Evolutionary conservation across 805 yeast genomes (phyloP), one percentile per base, ranked within the genome.

Genomic region (Naumovozyma dairenensis): DNA sequence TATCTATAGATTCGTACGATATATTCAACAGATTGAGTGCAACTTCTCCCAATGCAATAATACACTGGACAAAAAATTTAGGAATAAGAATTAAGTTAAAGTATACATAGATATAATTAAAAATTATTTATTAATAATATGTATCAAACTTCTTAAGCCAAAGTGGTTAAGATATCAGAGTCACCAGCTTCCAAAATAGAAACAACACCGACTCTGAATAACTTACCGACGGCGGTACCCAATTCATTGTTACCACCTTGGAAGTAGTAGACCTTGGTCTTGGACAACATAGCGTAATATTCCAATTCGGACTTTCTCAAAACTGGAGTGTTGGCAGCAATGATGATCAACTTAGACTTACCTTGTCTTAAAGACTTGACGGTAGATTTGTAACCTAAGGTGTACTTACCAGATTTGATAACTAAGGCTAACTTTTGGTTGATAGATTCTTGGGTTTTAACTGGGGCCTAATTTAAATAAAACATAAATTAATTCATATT

Each of bases 171-270:
- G 74, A 92, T 87, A 72, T 92, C 99, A 61, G 98, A 92, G 76
- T 92, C 99, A 87, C 99, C 99, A 60, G 96, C 96, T 61, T 92
- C 98, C 62, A 89, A 74, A 60, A 92, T 69, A 62, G 96, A 74
- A 62, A 92, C 74, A 63, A 87, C 89, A 77, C 97, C 97, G 59
- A 92, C 97, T 77, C 96, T 85, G 96, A 92, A 92, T 64, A 92
- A 85, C 73, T 84, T 89, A 87, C 99, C 99, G 74, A 96, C 89
- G 59, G 96, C 95, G 60, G 99, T 92, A 77, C 96, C 97, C 65
- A 89, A 84, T 76, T 89, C 97, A 74, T 89, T 89, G 96, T 89
- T 89, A 71, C 95, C 94, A 77, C 96, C 97, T 72, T 80, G 92
- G 94, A 87, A 92, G 87, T 87, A 93, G 92, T 89, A 87, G 49